Percentiles rank a stretch among this genome's conserved stretches.
Conservation (phyloP, 1,139 yeast genomes). For the Debaryomyces robertsiae region DNA sequence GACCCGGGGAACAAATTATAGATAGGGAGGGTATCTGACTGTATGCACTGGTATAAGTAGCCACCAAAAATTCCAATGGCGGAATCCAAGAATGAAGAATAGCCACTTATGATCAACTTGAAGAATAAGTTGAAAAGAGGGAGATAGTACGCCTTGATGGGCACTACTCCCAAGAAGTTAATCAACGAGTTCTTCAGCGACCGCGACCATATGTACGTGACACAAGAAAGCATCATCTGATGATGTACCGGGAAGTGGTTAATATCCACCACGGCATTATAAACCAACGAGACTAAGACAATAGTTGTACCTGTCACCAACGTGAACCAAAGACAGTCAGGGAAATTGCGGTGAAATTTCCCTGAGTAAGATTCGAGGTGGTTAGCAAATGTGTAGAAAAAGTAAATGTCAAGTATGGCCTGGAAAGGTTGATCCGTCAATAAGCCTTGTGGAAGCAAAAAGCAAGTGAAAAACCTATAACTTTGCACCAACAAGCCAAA, state of each 20-base stretch:
- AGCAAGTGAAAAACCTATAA: slow-evolving; percentile 52
- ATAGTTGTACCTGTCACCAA: slow-evolving; percentile 52
- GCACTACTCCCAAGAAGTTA: slow-evolving; percentile 54
- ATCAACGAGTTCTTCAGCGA: slow-evolving; percentile 52
- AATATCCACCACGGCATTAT: slow-evolving; percentile 28
- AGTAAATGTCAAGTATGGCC: slow-evolving; percentile 55
- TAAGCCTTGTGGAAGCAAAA: slow-evolving; percentile 45
- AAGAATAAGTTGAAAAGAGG: slow-evolving; percentile 58
- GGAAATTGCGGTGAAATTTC: slow-evolving; percentile 53
- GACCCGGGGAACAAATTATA: slow-evolving; percentile 50
- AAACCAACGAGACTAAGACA: slow-evolving; percentile 31
- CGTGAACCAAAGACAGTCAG: slow-evolving; percentile 60
- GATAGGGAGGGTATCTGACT: slow-evolving; percentile 52
- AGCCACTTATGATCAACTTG: slow-evolving; percentile 49
- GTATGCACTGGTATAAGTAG: slow-evolving; percentile 61
- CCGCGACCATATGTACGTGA: slow-evolving; percentile 64
- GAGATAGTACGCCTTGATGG: slow-evolving; percentile 59
- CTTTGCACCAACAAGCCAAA: slow-evolving; percentile 27
- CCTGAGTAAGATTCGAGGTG: slow-evolving; percentile 52
- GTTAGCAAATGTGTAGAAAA: slow-evolving; percentile 58
- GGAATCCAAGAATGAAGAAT: slow-evolving; percentile 38
- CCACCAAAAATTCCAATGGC: slow-evolving; percentile 56
- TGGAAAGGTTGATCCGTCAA: slow-evolving; percentile 40
- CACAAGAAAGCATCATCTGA: slow-evolving; percentile 50
- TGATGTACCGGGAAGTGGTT: slow-evolving; percentile 31